Base-by-base conservation (phyloP, 176 grass and related monocot genomes). In the Triticum dicoccoides region DNA sequence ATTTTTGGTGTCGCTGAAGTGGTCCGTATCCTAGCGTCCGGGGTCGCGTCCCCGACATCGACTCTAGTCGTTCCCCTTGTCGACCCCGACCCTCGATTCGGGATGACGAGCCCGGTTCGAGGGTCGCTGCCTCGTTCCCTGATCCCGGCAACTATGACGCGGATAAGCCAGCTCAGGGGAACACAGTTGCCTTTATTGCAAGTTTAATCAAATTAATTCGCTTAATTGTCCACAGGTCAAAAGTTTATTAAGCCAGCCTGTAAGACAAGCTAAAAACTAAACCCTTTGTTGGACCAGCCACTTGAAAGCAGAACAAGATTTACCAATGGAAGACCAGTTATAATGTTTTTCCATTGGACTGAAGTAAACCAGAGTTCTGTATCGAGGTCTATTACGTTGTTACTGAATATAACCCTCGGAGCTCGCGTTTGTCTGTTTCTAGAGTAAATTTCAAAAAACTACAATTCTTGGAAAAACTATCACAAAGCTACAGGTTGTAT, bases 131-230 rank as follows among this genome's bases (percentile, higher is more conserved):
- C 35, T 37, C 35, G 6, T 37, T 37, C 35, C 35, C 35, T 6
- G 35, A 37, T 37, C 35, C 35, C 35, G 5, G 35, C 35, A 6
- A 37, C 35, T 34, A 34, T 34, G 33, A 30, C 29, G 11, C 33
- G 27, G 42, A 77, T 56, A 35, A 8, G 32, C 18, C 25, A 69
- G 21, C 69, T 76, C 30, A 2, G 84, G 61, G 21, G 17, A 41
- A 73, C 7, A 20, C 39, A 23, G 9, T 37, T 45, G 39, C 41
- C 14, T 45, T 2, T 80, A 9, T 59, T 76, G 30, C 34, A 85
- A 81, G 23, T 73, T 84, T 65, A 18, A 65, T 61, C 33, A 39
- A 66, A 89, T 85, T 69, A 17, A 65, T 24, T 61, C 49, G 37
- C 23, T 80, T 58, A 59, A 61, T 81, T 89, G 38, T 8, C 9